Evolutionary conservation across 176 grass and related monocot species (phyloP).

Genomic region (Leersia perrieri): DNA sequence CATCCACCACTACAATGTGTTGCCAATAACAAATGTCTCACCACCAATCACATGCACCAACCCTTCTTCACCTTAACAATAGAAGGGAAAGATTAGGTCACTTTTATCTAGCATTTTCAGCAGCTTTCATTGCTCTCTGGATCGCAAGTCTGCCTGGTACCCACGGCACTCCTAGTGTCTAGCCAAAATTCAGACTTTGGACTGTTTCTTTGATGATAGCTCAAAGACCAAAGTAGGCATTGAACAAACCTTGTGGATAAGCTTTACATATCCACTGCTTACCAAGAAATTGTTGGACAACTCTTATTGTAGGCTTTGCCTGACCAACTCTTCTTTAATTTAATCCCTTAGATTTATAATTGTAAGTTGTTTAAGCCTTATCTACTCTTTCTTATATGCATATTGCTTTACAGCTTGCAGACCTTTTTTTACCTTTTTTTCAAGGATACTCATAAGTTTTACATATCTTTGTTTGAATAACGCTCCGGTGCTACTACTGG

Average conservation of each 20-base stretch:
- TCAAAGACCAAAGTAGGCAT: neutral
- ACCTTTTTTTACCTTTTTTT: neutral
- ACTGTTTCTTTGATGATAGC: constrained; percentile 3
- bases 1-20: constrained; percentile 13
- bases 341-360: neutral
- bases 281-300: neutral
- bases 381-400: too few species aligned
- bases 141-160: constrained; percentile 1
- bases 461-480: too few species aligned
- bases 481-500: too few species aligned
- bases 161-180: constrained; percentile 7
- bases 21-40: neutral
- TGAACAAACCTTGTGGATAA: neutral
- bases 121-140: constrained; percentile 1
- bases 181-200: neutral
- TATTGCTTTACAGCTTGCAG: too few species aligned
- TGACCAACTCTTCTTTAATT: neutral
- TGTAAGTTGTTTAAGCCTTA: neutral
- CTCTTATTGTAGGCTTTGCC: neutral
- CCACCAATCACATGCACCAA: constrained; percentile 14
- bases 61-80: constrained; percentile 11
- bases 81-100: constrained; percentile 14
- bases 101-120: constrained; percentile 8
- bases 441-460: too few species aligned
- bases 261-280: neutral